Conservation (phyloP, 2,329 filamentous ascomycete species). For the Paraconiothyrium brasiliense region DNA sequence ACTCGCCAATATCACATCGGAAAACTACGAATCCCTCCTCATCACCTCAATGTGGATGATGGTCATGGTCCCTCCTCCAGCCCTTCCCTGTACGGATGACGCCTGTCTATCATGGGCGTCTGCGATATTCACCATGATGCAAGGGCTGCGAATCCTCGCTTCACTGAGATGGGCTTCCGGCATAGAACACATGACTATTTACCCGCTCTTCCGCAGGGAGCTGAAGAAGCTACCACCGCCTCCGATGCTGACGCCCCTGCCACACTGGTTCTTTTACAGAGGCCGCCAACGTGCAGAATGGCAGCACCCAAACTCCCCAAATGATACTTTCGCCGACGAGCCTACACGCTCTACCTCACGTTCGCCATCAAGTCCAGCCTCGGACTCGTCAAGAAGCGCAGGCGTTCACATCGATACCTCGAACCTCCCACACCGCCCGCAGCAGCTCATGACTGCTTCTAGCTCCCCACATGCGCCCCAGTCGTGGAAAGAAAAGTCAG, state of each 20-base stretch:
- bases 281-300: constrained; percentile 30
- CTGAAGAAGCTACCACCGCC: constrained; percentile 40
- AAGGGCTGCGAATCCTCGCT: constrained; percentile 43
- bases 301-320: constrained; percentile 37
- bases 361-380: constrained; percentile 4
- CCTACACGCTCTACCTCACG: constrained; percentile 1
- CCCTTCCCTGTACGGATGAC: constrained; percentile 21
- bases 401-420: constrained; percentile 18
- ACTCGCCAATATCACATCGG: constrained; percentile 39
- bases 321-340: constrained; percentile 17
- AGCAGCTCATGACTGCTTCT: constrained; percentile 16
- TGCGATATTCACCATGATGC: constrained; percentile 38
- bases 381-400: constrained; percentile 9
- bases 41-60: constrained; percentile 37
- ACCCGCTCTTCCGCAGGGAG: constrained; percentile 41
- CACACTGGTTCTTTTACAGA: constrained; percentile 26
- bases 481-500: constrained; percentile 16
- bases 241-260: constrained; percentile 24
- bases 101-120: constrained; percentile 36
- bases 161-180: constrained; percentile 40
- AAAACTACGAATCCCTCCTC: constrained; percentile 45
- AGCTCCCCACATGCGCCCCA: constrained; percentile 11
- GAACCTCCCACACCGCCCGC: constrained; percentile 18
- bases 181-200: constrained; percentile 44
- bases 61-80: constrained; percentile 31